Evolutionary conservation across 139 green algal genomes (phyloP).

Genomic region (Tetradesmus obliquus): DNA sequence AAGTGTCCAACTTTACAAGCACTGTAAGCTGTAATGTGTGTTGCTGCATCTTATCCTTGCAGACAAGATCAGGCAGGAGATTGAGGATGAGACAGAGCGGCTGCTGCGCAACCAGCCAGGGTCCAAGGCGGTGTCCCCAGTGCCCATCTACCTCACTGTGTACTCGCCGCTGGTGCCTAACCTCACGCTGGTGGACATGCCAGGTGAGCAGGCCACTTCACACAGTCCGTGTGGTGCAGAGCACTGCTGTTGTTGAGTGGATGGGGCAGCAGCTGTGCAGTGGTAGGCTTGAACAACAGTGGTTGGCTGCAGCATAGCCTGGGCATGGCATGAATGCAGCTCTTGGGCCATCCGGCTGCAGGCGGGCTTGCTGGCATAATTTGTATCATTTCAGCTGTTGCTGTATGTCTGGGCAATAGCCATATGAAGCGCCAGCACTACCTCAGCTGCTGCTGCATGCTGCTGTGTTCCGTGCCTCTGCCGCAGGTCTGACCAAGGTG

Average conservation of each 20-base stretch:
- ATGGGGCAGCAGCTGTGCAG: not conserved
- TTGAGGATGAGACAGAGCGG: constrained; percentile 93
- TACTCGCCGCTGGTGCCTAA: constrained; percentile 92
- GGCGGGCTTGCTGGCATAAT: too few species aligned
- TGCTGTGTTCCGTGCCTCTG: not conserved
- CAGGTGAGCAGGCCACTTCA: constrained; percentile 63
- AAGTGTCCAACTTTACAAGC: too few species aligned
- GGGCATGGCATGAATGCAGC: not conserved
- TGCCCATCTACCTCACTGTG: constrained; percentile 96
- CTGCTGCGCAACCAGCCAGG: constrained; percentile 69
- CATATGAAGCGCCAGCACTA: not conserved
- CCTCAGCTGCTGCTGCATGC: not conserved
- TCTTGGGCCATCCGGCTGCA: not conserved
- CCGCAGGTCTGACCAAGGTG: constrained; percentile 96
- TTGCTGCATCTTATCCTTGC: not conserved
- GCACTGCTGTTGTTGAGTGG: not conserved
- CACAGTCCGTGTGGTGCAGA: not conserved
- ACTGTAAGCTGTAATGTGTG: not conserved
- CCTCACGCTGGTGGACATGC: constrained; percentile 97
- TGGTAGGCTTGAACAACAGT: not conserved
- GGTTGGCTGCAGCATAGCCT: not conserved
- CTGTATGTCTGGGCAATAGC: not conserved
- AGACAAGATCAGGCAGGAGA: constrained; percentile 85
- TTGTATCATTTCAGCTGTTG: not conserved
- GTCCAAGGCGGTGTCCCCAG: constrained; percentile 86